Evolutionary conservation across 768 basidiomycete genomes (phyloP).

Genomic region (Rhizopogon salebrosus): DNA sequence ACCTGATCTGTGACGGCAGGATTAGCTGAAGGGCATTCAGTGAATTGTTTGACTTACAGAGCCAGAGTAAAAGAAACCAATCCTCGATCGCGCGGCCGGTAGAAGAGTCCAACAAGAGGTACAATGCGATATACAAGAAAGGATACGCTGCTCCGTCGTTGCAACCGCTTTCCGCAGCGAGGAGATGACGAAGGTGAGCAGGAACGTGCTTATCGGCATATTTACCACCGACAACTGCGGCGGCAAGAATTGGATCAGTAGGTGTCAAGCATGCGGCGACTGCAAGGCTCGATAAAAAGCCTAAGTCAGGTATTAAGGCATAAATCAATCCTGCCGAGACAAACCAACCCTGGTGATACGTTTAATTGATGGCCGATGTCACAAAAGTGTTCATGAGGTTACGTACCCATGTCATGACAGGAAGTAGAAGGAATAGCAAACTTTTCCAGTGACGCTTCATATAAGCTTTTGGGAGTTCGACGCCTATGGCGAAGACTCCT

Average conservation of each 20-base stretch:
- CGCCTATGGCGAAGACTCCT: constrained; percentile 96
- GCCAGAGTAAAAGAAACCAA: constrained; percentile 87
- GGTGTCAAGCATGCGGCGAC: constrained; percentile 92
- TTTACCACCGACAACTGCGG: constrained; percentile 80
- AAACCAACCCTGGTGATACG: constrained; percentile 74
- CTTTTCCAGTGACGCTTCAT: constrained; percentile 92
- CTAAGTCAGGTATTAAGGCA: constrained; percentile 83
- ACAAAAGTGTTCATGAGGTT: not conserved
- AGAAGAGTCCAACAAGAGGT: constrained; percentile 67
- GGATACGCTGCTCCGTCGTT: constrained; percentile 98
- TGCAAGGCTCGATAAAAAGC: constrained; percentile 84
- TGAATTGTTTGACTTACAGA: constrained; percentile 51
- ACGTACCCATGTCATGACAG: constrained; percentile 82
- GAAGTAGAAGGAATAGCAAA: constrained; percentile 75
- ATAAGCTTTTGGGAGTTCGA: constrained; percentile 95
- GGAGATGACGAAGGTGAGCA: constrained; percentile 63
- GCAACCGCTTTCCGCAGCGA: constrained; percentile 79
- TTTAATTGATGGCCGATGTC: constrained; percentile 7
- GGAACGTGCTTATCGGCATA: constrained; percentile 98
- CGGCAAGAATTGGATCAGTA: constrained; percentile 44
- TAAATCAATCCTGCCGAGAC: constrained; percentile 89
- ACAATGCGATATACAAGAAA: constrained; percentile 86
- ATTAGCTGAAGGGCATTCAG: not conserved
- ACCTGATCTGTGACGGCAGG: constrained; percentile 60
- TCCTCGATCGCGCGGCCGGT: constrained; percentile 67